Conservation (phyloP, 352 stramenopile genomes). For the Phytophthora pisi region DNA sequence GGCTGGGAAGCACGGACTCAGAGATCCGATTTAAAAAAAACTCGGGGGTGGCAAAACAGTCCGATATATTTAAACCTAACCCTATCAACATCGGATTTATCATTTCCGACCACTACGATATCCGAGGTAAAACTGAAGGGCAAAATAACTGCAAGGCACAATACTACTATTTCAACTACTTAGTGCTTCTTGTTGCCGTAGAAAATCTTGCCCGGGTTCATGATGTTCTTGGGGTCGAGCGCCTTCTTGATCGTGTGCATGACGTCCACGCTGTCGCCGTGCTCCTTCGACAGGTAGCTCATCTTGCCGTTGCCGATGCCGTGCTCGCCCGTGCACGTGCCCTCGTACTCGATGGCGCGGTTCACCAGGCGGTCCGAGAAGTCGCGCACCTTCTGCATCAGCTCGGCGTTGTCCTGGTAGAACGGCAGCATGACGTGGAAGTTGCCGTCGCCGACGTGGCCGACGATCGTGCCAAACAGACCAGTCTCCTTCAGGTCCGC, state of each 20-base stretch:
- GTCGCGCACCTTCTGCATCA: constrained; percentile 86
- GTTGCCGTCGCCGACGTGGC: constrained; percentile 96
- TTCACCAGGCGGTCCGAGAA: constrained; percentile 89
- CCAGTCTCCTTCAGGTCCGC: constrained; percentile 87
- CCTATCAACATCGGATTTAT: too few species aligned
- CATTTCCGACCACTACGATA: too few species aligned
- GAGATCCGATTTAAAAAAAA: too few species aligned
- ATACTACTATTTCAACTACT: constrained; percentile 15
- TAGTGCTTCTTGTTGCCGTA: constrained; percentile 49
- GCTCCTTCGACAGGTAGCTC: constrained; percentile 90
- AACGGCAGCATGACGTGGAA: constrained; percentile 98
- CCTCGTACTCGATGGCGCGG: constrained; percentile 89
- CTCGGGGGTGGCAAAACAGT: too few species aligned
- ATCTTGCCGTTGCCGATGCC: constrained; percentile 96
- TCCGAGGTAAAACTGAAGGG: too few species aligned
- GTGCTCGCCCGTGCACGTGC: constrained; percentile 99
- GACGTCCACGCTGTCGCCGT: constrained; percentile 90
- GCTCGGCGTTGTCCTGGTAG: constrained; percentile 79
- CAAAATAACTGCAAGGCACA: too few species aligned
- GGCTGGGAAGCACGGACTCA: too few species aligned
- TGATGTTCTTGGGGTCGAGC: constrained; percentile 95
- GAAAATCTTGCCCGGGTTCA: constrained; percentile 98
- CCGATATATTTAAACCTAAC: too few species aligned
- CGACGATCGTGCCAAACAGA: constrained; percentile 94
- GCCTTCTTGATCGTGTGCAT: constrained; percentile 96